Evolutionary conservation across 495 filamentous ascomycete genomes (phyloP), one percentile per base, ranked within the genome.

Genomic region (Pseudoneurospora amorphoporcata): DNA sequence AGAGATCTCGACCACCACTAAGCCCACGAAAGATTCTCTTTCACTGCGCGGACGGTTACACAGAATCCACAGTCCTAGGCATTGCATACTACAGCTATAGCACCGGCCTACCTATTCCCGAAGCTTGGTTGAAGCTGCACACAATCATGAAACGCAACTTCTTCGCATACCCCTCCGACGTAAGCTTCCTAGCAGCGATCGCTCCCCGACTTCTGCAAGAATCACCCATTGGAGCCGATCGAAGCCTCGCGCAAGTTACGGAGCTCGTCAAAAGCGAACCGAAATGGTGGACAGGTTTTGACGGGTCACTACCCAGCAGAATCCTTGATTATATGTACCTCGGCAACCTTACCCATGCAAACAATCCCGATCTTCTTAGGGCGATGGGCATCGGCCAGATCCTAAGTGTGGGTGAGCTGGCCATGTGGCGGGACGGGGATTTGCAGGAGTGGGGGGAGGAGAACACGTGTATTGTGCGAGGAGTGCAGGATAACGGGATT

Each of bases 401-500:
- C 70, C 84, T 99, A 53, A 97, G 94, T 77, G 94, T 99, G n/a
- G 95, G 95, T 9, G 95, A 99, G 83, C 88, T 89, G 40, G 88
- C 95, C 8, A 87, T 87, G 72, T 99, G 95, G 95, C 83, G 85
- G 16, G 86, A 90, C 19, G 85, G 87, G 12, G 89, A 94, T 71
- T 80, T 89, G 35, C 85, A 88, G 38, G 83, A 82, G 39, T 96
- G 92, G 89, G 91, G 90, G 0, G 75, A 81, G 17, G 90, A 94
- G 38, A 94, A 94, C 69, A 77, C 95, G 23, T 88, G 96, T 81
- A 86, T 89, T 53, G 88, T 99, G 47, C 89, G 92, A 75, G 85
- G 91, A 23, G 92, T 99, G 16, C 95, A 98, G 79, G 95, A 99
- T 75, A 99, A 99, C 76, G 95, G 95, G 35, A 94, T 98, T 71